These are phyloP conservation scores for Lasiodiplodia citricola DNA, from an alignment of 2,329 filamentous ascomycete genomes.

Conservation along the genomic window DNA sequence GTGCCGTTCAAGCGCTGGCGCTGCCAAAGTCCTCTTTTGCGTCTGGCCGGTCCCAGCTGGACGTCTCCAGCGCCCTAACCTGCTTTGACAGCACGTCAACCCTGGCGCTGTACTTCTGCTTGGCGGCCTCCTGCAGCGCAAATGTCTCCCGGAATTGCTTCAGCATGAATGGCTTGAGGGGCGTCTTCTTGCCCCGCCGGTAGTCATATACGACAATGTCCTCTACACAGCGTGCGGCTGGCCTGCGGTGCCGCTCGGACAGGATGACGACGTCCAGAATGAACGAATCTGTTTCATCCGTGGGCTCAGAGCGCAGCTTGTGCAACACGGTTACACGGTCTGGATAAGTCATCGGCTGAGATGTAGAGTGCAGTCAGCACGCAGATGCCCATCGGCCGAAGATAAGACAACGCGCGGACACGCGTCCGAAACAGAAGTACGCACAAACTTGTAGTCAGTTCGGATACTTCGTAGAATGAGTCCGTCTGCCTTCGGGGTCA, in stretches of 20 bases:
- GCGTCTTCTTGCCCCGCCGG: slow-evolving; percentile 59
- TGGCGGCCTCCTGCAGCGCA: slow-evolving; percentile 65
- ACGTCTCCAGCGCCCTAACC: slow-evolving; percentile 68
- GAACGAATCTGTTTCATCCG: slow-evolving; percentile 59
- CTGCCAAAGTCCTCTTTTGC: slow-evolving; percentile 70
- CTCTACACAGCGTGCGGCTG: slow-evolving; percentile 76
- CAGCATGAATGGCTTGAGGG: slow-evolving; percentile 65
- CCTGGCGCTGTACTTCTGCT: slow-evolving; percentile 56
- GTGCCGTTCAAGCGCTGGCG: slow-evolving; percentile 27
- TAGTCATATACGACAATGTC: slow-evolving; percentile 84
- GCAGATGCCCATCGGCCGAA: slow-evolving; percentile 13
- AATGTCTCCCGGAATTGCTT: slow-evolving; percentile 65
- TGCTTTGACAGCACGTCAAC: slow-evolving; percentile 63
- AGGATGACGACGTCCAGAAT: slow-evolving; percentile 69
- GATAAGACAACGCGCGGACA: slow-evolving; percentile 26
- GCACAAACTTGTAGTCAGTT: slow-evolving; percentile 85
- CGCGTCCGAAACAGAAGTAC: slow-evolving; percentile 41
- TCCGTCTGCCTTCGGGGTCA: slow-evolving; percentile 69
- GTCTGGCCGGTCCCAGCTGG: slow-evolving; percentile 74
- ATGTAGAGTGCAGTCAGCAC: slow-evolving; percentile 16
- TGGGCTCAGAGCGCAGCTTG: slow-evolving; percentile 66
- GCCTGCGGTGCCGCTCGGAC: slow-evolving; percentile 74
- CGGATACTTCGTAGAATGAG: slow-evolving; percentile 81
- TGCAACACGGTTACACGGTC: slow-evolving; percentile 85
- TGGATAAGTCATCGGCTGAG: slow-evolving; percentile 75